Conservation (phyloP, 805 yeast genomes). For the Pichia paraexigua region DNA sequence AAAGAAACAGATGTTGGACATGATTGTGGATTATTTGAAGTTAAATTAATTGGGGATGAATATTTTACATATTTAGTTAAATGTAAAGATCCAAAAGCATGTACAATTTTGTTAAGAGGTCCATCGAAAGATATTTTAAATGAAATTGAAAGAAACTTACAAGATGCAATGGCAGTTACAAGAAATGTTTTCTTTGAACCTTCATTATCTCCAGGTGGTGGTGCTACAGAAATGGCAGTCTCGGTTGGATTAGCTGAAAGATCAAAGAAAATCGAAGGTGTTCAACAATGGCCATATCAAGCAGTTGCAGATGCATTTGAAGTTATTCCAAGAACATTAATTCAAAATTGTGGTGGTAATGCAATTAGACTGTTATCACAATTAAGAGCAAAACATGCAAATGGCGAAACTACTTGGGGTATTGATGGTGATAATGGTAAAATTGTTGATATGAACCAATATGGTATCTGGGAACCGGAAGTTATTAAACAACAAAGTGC, state of each 20-base stretch:
- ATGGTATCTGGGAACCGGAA: conserved; percentile 99
- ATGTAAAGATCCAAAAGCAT: conserved; percentile 83
- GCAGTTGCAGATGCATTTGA: conserved; percentile 99
- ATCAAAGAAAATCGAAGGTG: conserved; percentile 89
- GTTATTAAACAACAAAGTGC: conserved; percentile 94
- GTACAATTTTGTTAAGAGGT: conserved; percentile 88
- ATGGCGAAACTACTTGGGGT: conserved; percentile 79
- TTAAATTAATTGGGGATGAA: conserved; percentile 95
- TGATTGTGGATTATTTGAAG: conserved; percentile 83
- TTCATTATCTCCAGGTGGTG: conserved; percentile 95
- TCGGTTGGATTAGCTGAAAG: conserved; percentile 79
- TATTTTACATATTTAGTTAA: conserved; percentile 80
- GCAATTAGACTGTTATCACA: conserved; percentile 85
- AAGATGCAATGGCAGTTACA: conserved; percentile 97
- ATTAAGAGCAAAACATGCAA: conserved; percentile 93
- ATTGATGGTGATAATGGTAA: conserved; percentile 93
- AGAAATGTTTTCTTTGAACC: conserved; percentile 94
- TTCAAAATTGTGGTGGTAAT: conserved; percentile 97
- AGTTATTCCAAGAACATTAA: conserved; percentile 93
- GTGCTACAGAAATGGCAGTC: conserved; percentile 99
- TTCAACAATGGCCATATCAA: conserved; percentile 97
- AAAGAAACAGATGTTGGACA: conserved; percentile 87
- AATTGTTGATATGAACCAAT: conserved; percentile 89
- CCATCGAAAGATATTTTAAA: conserved; percentile 94
- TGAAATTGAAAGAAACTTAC: conserved; percentile 93